Evolutionary conservation across 2,329 filamentous ascomycete species (phyloP).

Genomic region (Colletotrichum salicis): DNA sequence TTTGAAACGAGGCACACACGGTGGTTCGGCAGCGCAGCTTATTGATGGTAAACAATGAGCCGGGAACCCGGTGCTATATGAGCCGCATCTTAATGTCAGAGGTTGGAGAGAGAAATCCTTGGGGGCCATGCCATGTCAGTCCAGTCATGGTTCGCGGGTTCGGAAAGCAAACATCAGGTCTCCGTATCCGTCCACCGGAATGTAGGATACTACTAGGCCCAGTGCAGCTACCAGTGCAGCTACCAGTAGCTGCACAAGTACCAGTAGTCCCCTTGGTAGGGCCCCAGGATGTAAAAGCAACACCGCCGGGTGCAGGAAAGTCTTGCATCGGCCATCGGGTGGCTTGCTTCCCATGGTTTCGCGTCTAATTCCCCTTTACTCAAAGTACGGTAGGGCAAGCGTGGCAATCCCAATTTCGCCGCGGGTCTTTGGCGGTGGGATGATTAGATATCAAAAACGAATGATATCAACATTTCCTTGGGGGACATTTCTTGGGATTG

Average conservation of each 20-base stretch:
- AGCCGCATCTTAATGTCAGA: background rate
- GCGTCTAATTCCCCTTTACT: background rate
- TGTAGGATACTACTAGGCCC: background rate
- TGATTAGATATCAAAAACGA: conserved; percentile 11
- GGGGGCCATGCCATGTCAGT: background rate
- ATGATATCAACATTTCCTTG: conserved; percentile 14
- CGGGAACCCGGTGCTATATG: background rate
- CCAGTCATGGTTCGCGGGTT: background rate
- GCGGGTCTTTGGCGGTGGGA: conserved; percentile 1
- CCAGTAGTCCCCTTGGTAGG: background rate
- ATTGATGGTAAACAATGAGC: background rate
- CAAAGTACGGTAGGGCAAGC: background rate
- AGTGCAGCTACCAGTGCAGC: background rate
- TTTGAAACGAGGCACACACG: conserved; percentile 8
- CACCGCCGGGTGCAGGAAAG: background rate
- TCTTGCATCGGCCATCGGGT: background rate
- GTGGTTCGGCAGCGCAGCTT: background rate
- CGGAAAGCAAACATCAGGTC: background rate
- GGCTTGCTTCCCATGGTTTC: background rate
- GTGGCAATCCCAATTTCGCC: background rate
- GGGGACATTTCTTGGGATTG: background rate
- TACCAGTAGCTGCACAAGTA: no score
- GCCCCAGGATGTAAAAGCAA: background rate
- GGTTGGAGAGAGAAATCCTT: background rate
- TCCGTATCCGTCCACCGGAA: background rate